These are phyloP conservation scores for Pseudogymnoascus sp. DNA, from an alignment of 2,329 filamentous ascomycete species.

Conservation along the genomic window DNA sequence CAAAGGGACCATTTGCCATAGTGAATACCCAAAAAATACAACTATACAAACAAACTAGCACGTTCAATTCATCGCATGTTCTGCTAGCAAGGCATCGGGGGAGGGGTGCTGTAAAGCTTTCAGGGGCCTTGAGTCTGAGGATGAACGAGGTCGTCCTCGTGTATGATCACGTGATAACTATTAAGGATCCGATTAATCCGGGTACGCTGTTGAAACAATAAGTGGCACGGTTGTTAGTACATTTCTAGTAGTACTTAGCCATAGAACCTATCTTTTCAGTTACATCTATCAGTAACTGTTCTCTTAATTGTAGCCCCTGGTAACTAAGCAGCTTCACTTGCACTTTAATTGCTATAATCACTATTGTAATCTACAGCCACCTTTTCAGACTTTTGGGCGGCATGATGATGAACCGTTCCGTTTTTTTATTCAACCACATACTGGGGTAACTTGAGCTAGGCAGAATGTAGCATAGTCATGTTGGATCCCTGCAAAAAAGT, in stretches of 20 bases:
- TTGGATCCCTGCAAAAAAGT: constrained; percentile 1
- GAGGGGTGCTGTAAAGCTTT: background rate
- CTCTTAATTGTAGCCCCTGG: no score
- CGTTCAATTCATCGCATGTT: background rate
- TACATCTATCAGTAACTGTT: no score
- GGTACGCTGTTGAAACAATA: no score
- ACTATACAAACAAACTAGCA: background rate
- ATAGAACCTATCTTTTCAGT: no score
- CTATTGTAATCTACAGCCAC: no score
- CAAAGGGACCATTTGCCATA: constrained; percentile 2
- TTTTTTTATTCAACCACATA: no score
- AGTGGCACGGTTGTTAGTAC: no score
- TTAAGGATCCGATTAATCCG: background rate
- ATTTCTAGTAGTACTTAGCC: no score
- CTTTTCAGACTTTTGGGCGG: no score
- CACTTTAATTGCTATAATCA: no score
- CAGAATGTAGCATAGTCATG: background rate
- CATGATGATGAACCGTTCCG: no score
- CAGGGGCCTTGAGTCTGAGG: background rate
- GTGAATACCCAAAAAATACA: background rate
- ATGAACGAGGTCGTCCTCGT: background rate
- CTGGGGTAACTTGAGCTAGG: background rate
- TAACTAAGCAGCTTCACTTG: no score
- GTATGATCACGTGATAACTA: background rate
- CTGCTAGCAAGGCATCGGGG: background rate